Evolutionary conservation across 495 filamentous ascomycete genomes (phyloP).

Genomic region (Chaetomium tenue): DNA sequence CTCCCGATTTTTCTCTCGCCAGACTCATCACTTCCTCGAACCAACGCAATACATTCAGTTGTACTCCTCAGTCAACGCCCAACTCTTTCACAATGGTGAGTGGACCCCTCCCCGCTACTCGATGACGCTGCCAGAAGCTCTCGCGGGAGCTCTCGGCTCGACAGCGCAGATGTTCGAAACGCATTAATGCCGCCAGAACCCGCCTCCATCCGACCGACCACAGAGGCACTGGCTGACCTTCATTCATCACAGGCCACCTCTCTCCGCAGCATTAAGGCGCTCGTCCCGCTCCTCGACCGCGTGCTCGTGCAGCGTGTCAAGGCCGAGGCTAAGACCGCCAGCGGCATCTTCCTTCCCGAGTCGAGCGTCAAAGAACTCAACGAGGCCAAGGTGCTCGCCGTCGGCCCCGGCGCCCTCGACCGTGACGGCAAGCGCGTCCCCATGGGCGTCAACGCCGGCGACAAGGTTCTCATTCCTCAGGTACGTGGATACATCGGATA

Average conservation of each 20-base stretch:
- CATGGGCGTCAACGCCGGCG: slow-evolving; percentile 76
- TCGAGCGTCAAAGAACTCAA: slow-evolving; percentile 96
- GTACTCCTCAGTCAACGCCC: not conserved
- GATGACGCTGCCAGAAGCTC: not conserved
- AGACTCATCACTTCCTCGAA: not conserved
- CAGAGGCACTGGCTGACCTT: not conserved
- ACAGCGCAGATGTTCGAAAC: not conserved
- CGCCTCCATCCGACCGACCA: not conserved
- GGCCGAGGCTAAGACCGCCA: slow-evolving; percentile 91
- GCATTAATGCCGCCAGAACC: not conserved
- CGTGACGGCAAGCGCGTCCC: slow-evolving; percentile 82
- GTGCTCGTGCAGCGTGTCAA: slow-evolving; percentile 98
- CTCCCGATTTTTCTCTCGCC: slow-evolving; percentile 6
- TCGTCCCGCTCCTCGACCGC: slow-evolving; percentile 95
- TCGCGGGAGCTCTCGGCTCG: not conserved
- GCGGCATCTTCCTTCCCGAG: slow-evolving; percentile 96
- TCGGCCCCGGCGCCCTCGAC: slow-evolving; percentile 83
- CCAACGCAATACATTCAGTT: not conserved
- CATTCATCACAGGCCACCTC: slow-evolving; percentile 54
- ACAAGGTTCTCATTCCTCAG: slow-evolving; percentile 95
- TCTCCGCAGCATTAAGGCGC: slow-evolving; percentile 92
- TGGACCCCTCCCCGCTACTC: not conserved
- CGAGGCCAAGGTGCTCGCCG: slow-evolving; percentile 92
- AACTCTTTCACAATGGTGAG: slow-evolving; percentile 27
- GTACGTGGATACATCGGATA: slow-evolving; percentile 51